Conservation (phyloP, 139 green algal genomes). For the Volvox reticuliferus region DNA sequence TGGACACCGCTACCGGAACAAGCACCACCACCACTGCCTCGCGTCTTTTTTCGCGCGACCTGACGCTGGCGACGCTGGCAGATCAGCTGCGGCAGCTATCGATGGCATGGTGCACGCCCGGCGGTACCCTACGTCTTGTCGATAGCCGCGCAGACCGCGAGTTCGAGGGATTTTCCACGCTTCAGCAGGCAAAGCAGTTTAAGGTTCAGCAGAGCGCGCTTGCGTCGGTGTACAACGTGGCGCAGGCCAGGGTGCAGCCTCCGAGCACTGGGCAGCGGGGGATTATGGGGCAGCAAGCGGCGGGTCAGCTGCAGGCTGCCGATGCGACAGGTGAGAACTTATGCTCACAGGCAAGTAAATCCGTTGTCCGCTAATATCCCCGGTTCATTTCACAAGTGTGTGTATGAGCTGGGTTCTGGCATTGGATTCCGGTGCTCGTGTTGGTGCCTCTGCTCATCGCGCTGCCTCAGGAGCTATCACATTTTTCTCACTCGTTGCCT, state of each 20-base stretch:
- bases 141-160: neutral
- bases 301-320: neutral
- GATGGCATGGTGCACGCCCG: neutral
- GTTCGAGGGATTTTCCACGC: neutral
- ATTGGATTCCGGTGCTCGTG: too few relatives aligned
- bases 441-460: too few relatives aligned
- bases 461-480: too few relatives aligned
- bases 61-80: neutral
- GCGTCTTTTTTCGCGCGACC: neutral
- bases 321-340: neutral
- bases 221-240: neutral
- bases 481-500: too few relatives aligned
- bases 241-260: constrained; percentile 12
- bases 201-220: neutral
- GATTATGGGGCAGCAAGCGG: neutral
- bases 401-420: too few relatives aligned
- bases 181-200: neutral
- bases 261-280: neutral
- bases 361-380: too few relatives aligned
- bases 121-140: neutral
- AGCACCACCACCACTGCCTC: neutral
- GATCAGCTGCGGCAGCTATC: neutral
- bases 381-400: too few relatives aligned
- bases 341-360: too few relatives aligned
- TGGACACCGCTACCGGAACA: neutral